Conservation (phyloP, 2,329 filamentous ascomycete species). For the Aplosporella prunicola region DNA sequence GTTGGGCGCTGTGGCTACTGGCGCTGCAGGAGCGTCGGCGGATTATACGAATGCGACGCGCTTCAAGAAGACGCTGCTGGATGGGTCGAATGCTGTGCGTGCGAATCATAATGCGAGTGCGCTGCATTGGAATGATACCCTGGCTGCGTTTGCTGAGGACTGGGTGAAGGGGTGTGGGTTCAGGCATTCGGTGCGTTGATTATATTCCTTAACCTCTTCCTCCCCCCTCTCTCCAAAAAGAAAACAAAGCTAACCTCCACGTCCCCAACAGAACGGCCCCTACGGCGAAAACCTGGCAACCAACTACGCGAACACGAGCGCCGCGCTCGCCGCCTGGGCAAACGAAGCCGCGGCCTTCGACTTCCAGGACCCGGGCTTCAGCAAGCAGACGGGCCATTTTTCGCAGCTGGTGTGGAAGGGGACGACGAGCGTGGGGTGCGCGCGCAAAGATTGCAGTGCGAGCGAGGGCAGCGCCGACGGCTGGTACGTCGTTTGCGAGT, state of each 20-base stretch:
- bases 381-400: slow-evolving; percentile 19
- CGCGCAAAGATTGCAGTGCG: slow-evolving; percentile 14
- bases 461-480: slow-evolving; percentile 6
- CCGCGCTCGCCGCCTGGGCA: slow-evolving; percentile 58
- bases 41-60: slow-evolving; percentile 32
- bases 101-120: slow-evolving; percentile 49
- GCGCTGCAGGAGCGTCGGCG: background rate
- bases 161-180: slow-evolving; percentile 44
- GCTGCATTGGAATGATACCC: slow-evolving; percentile 56
- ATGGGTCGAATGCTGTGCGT: slow-evolving; percentile 59
- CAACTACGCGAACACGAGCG: slow-evolving; percentile 52
- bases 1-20: no score
- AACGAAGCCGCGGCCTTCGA: slow-evolving; percentile 50
- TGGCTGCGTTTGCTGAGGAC: slow-evolving; percentile 45
- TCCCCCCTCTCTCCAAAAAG: background rate
- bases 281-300: slow-evolving; percentile 68
- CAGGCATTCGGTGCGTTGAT: slow-evolving; percentile 42
- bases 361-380: slow-evolving; percentile 48
- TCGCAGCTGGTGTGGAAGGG: slow-evolving; percentile 22
- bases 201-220: background rate
- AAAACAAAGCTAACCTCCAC: background rate
- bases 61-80: slow-evolving; percentile 48
- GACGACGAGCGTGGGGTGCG: slow-evolving; percentile 19
- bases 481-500: slow-evolving; percentile 26
- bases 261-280: slow-evolving; percentile 42